Evolutionary conservation across 2,329 filamentous ascomycete genomes (phyloP).

Genomic region (Calonectria honghensis): DNA sequence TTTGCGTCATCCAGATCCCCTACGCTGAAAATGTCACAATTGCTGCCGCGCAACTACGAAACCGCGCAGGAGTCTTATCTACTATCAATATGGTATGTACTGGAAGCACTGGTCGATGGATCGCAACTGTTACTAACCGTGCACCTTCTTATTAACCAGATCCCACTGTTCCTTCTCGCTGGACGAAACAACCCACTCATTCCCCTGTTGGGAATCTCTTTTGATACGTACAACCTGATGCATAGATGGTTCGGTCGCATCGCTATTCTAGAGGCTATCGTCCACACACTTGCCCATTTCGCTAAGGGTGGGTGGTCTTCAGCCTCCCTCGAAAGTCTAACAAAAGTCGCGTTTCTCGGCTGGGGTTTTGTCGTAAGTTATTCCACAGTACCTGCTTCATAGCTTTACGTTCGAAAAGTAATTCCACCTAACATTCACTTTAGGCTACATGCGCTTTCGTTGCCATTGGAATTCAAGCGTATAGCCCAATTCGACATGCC

Average conservation of each 20-base stretch:
- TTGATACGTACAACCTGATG: conserved; percentile 88
- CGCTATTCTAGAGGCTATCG: conserved; percentile 80
- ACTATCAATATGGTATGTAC: conserved; percentile 82
- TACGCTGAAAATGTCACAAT: conserved; percentile 69
- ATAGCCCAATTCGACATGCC: conserved; percentile 82
- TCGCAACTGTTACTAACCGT: conserved; percentile 32
- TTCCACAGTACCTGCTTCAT: background rate
- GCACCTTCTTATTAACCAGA: conserved; percentile 52
- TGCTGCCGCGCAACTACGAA: conserved; percentile 73
- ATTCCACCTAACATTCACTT: conserved; percentile 33
- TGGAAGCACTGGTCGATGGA: background rate
- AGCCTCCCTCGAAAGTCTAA: conserved; percentile 58
- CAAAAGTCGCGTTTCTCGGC: conserved; percentile 69
- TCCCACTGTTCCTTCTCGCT: conserved; percentile 83
- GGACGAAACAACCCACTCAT: conserved; percentile 88
- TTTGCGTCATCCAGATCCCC: conserved; percentile 81
- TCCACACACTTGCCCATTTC: conserved; percentile 79
- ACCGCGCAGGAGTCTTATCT: conserved; percentile 81
- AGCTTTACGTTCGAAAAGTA: background rate
- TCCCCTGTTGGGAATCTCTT: conserved; percentile 81
- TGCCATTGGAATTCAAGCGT: conserved; percentile 80
- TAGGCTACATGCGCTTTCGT: conserved; percentile 77
- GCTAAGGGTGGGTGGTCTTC: conserved; percentile 69
- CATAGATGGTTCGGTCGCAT: conserved; percentile 89
- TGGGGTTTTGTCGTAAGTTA: conserved; percentile 78